Evolutionary conservation across 2,329 filamentous ascomycete species (phyloP), one percentile per base, ranked within the genome.

Genomic region (Juglanconis oblonga): DNA sequence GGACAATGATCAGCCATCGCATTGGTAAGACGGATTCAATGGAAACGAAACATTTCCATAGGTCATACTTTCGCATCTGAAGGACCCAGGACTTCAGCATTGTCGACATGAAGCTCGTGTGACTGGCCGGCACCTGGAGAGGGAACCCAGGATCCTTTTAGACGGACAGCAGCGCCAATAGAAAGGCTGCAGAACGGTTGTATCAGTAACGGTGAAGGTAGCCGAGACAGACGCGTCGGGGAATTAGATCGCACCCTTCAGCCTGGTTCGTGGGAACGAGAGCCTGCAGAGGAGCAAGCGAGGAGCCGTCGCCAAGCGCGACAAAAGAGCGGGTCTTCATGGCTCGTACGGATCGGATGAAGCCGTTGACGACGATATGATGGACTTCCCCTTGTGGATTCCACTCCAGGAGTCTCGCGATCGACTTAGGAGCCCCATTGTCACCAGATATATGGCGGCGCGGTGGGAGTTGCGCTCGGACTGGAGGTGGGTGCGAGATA

Each of bases 291-390:
- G 91, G 81, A 63, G 87, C 80, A 66, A 91, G 79, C 47, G 90
- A 92, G 11, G 92, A 96, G 49, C 95, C 95, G 79, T 99, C 95
- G 10, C 89, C 88, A 55, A 98, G 80, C 62, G 92, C 85, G 55
- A 93, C 88, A 76, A 99, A 98, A 5, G 89, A 87, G 62, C 89
- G 81, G 29, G 83, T 83, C 73, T 97, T 96, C 79, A 96, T 92
- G 72, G 91, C 90, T 64, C 94, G 85, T 62, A 97, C 87, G 4
- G 91, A 94, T 64, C 91, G 86, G 58, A 97, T 82, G 77, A 89
- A 94, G 63, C 93, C 94, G 71, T 89, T 83, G 67, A 97, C 79
- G 59, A 81, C 81, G 52, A 89, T 79, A 67, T 81, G 72, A n/a
- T 73, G 66, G 45, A 78, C 74, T 50, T 76, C 69, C 38, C 76